Evolutionary conservation across 1,139 yeast genomes (phyloP).

Genomic region (Yamadazyma buinensis): DNA sequence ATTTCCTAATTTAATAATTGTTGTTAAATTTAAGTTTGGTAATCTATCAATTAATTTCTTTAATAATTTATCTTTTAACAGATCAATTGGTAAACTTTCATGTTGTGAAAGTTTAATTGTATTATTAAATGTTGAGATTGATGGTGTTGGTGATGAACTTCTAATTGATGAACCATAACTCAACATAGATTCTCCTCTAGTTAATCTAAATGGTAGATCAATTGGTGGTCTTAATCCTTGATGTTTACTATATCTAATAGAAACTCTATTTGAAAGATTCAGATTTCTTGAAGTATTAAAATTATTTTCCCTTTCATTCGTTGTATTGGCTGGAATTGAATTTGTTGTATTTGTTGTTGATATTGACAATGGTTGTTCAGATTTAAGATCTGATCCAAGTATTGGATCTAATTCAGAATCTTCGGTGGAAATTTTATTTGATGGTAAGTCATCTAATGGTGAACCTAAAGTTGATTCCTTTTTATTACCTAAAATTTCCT

Average conservation of each 20-base stretch:
- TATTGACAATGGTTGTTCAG: too few relatives aligned
- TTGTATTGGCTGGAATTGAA: too few relatives aligned
- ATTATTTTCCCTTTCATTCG: background rate
- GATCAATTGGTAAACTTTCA: slow-evolving; percentile 15
- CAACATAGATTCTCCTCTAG: slow-evolving; percentile 9
- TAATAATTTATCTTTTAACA: slow-evolving; percentile 27
- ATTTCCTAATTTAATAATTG: slow-evolving; percentile 29
- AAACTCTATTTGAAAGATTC: background rate
- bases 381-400: too few relatives aligned
- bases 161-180: slow-evolving; percentile 8
- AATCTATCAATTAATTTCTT: slow-evolving; percentile 24
- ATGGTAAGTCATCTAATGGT: too few relatives aligned
- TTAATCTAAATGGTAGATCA: slow-evolving; percentile 7
- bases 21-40: slow-evolving; percentile 20
- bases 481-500: background rate
- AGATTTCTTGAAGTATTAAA: background rate
- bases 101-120: slow-evolving; percentile 17
- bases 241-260: background rate
- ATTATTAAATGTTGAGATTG: slow-evolving; percentile 17
- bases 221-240: slow-evolving; percentile 3
- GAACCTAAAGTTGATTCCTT: too few relatives aligned
- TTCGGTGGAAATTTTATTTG: too few relatives aligned
- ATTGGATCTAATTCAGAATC: too few relatives aligned
- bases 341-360: background rate
- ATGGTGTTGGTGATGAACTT: slow-evolving; percentile 20